Conservation (phyloP, 176 grass and related monocot genomes). For the Musa troglodytarum region DNA sequence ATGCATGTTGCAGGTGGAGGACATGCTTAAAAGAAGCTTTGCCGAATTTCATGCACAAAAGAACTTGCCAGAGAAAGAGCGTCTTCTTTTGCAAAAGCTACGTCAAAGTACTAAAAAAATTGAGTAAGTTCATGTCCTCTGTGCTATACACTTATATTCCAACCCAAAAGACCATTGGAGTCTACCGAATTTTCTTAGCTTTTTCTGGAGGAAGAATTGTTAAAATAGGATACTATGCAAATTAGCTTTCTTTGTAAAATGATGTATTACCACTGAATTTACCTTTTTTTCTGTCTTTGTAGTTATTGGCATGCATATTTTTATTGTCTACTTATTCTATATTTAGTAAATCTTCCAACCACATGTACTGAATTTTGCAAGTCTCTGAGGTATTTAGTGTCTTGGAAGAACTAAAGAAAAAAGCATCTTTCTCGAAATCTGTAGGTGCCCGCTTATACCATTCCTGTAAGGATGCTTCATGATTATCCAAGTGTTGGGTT, state of each 20-base stretch:
- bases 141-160: background rate
- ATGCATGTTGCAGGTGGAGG: constrained; percentile 61
- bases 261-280: too few relatives aligned
- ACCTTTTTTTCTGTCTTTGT: too few relatives aligned
- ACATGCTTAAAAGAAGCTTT: constrained; percentile 99
- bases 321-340: too few relatives aligned
- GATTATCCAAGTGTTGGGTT: too few relatives aligned
- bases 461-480: too few relatives aligned
- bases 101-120: constrained; percentile 60
- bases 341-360: too few relatives aligned
- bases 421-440: too few relatives aligned
- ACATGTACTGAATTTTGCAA: too few relatives aligned
- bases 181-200: background rate
- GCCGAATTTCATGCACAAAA: constrained; percentile 94
- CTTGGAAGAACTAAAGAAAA: too few relatives aligned
- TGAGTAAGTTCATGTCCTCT: constrained; percentile 41
- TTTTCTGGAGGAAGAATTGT: background rate
- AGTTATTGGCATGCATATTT: too few relatives aligned
- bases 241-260: background rate
- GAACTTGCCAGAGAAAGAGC: constrained; percentile 93
- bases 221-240: background rate
- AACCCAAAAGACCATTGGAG: background rate
- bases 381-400: too few relatives aligned
- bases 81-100: constrained; percentile 70
- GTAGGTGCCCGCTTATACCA: too few relatives aligned